These are phyloP conservation scores for Candida khao-thaluensis DNA, from an alignment of 805 yeast genomes.

Conservation along the genomic window DNA sequence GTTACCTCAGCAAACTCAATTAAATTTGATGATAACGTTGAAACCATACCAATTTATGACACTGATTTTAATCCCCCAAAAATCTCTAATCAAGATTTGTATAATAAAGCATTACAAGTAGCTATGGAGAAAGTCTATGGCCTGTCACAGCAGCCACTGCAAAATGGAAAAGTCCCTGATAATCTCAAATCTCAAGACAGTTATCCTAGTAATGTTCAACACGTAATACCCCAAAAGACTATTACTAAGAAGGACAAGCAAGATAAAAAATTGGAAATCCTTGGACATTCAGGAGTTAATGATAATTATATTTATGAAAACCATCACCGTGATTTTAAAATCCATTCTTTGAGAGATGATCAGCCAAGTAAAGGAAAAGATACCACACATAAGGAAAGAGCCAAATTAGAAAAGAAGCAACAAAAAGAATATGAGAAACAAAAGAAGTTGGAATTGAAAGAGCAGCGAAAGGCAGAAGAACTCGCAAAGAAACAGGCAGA, in stretches of 20 bases:
- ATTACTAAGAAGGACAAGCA: slow-evolving; percentile 14
- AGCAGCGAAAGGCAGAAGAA: slow-evolving; percentile 10
- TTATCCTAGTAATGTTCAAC: neutral
- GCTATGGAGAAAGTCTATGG: slow-evolving; percentile 61
- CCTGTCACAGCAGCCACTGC: slow-evolving; percentile 13
- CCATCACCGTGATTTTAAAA: slow-evolving; percentile 32
- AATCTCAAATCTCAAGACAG: neutral
- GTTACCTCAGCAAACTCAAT: slow-evolving; percentile 31
- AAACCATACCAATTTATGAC: slow-evolving; percentile 32
- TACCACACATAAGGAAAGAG: slow-evolving; percentile 23
- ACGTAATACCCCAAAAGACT: slow-evolving; percentile 5
- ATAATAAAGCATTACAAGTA: slow-evolving; percentile 52
- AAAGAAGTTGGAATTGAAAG: slow-evolving; percentile 13
- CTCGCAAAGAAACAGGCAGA: slow-evolving; percentile 16
- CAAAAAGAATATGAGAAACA: slow-evolving; percentile 17
- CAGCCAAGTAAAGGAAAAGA: slow-evolving; percentile 13
- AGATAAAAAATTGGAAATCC: slow-evolving; percentile 14
- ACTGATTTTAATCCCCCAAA: slow-evolving; percentile 7
- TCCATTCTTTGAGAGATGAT: slow-evolving; percentile 30
- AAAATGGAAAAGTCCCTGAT: neutral
- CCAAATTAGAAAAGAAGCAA: slow-evolving; percentile 23
- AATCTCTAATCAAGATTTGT: slow-evolving; percentile 45
- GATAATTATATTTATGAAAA: slow-evolving; percentile 24
- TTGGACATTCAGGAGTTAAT: slow-evolving; percentile 16
- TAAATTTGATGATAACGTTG: slow-evolving; percentile 36